Conservation (phyloP, 768 basidiomycete species). For the Termitomyces sp. region DNA sequence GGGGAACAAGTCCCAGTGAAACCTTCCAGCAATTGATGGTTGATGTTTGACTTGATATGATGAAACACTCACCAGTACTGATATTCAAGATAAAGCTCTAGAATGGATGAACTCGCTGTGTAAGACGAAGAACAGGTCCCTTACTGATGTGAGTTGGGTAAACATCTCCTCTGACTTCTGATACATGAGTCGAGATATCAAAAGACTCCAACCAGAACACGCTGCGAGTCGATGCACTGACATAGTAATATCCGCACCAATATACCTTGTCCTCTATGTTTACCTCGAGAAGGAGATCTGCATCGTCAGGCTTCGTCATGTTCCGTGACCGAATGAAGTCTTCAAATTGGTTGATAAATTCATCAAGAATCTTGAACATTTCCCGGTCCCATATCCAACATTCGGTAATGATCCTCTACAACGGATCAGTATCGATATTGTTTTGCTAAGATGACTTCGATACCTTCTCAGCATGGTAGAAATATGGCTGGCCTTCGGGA, state of each 20-base stretch:
- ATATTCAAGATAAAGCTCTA: constrained; percentile 11
- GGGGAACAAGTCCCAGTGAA: constrained; percentile 14
- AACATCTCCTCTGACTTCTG: not conserved
- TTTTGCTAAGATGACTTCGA: too few relatives aligned
- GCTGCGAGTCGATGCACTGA: not conserved
- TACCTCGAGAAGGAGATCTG: constrained; percentile 4
- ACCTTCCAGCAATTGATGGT: not conserved
- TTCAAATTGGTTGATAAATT: constrained; percentile 2
- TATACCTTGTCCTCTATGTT: not conserved
- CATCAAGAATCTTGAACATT: not conserved
- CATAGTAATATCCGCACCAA: constrained; percentile 9
- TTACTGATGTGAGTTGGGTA: constrained; percentile 2
- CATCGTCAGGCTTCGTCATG: not conserved
- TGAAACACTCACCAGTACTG: constrained; percentile 10
- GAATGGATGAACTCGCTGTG: not conserved
- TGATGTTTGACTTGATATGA: not conserved
- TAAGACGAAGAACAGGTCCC: not conserved
- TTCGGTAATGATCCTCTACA: constrained; percentile 8
- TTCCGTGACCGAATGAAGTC: constrained; percentile 3
- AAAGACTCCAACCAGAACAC: constrained; percentile 8
- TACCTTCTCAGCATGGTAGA: constrained; percentile 5
- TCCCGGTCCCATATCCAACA: constrained; percentile 2
- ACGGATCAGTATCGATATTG: not conserved
- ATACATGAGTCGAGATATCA: not conserved
- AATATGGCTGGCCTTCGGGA: constrained; percentile 11